A percentile compares a stretch with the other conserved stretches of the same genome.
Conservation (phyloP, 148 eudicot genomes). For the Chenopodium formosanum region DNA sequence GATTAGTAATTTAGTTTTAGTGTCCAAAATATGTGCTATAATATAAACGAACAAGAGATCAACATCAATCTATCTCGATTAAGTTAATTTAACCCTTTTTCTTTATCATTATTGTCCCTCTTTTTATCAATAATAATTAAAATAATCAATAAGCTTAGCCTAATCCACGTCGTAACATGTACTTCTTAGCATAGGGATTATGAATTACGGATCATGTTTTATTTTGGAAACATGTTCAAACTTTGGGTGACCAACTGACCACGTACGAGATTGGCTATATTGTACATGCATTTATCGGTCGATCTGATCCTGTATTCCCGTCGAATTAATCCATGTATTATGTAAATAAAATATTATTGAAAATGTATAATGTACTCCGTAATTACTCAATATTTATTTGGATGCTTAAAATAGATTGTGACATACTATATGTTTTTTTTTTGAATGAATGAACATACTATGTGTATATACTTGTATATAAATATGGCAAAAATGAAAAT, state of each 20-base stretch:
- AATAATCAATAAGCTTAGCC: background rate
- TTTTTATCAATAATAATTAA: background rate
- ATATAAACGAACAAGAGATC: background rate
- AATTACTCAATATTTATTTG: too few species aligned
- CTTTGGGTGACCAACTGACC: background rate
- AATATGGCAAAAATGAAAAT: too few species aligned
- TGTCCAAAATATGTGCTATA: background rate
- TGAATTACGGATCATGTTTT: background rate
- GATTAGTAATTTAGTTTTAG: background rate
- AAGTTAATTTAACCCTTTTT: too few species aligned
- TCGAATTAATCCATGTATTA: too few species aligned
- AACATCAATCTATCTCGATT: background rate
- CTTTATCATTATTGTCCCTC: background rate
- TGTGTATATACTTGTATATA: too few species aligned
- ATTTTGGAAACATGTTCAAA: background rate
- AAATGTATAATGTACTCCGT: too few species aligned
- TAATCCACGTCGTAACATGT: background rate
- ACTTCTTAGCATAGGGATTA: constrained; percentile 3
- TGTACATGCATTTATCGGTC: background rate
- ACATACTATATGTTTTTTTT: too few species aligned
- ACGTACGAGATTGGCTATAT: background rate
- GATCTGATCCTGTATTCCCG: background rate
- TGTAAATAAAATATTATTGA: too few species aligned
- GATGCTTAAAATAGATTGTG: too few species aligned
- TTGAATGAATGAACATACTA: too few species aligned